Evolutionary conservation across 441 rosid genomes (phyloP), one percentile per base, ranked within the genome.

Genomic region (Breynia disticha): DNA sequence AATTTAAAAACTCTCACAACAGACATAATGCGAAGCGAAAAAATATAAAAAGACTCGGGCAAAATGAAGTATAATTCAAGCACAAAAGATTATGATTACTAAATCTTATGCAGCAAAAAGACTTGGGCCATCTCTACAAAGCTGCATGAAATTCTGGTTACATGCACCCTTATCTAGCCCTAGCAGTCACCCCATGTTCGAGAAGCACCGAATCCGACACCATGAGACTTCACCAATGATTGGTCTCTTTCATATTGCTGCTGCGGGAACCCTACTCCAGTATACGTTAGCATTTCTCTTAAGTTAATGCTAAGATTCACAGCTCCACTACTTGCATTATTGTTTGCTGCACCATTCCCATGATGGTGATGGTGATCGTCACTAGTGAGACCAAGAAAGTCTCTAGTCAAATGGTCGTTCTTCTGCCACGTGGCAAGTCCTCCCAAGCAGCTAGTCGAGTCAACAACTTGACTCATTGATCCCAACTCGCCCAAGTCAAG

Each of bases 361-460:
- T 61, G 50, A 38, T 50, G 55, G 19, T 68, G 75, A 39, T 72
- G n/a, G 75, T 69, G 67, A 90, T 52, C 56, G 24, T 69, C 76
- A 38, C 73, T 79, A n/a, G 78, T 70, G 69, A 90, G 75, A 22
- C 98, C 95, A 56, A 90, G 83, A 67, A 87, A 90, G 76, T 90
- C 98, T 71, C 95, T 82, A 15, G 97, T 89, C 69, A 83, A 62
- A 48, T 68, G 71, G 59, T 77, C 95, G 56, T 61, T 72, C 71
- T 80, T 81, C 59, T 72, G 86, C 97, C 86, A 85, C 69, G 79
- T 68, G 67, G 81, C 63, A 3, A 82, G 69, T 13, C 62, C 60
- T 12, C 45, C 72, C 71, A 41, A 62, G 59, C 16, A 69, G 44
- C 8, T 28, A 28, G 35, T 4, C 35, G 35, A 3, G 35, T 9